Percentiles rank a stretch among this genome's conserved stretches.
These are phyloP conservation scores for Coniferiporia sulphurascens DNA, from an alignment of 1,284 basidiomycete species.

Conservation along the genomic window DNA sequence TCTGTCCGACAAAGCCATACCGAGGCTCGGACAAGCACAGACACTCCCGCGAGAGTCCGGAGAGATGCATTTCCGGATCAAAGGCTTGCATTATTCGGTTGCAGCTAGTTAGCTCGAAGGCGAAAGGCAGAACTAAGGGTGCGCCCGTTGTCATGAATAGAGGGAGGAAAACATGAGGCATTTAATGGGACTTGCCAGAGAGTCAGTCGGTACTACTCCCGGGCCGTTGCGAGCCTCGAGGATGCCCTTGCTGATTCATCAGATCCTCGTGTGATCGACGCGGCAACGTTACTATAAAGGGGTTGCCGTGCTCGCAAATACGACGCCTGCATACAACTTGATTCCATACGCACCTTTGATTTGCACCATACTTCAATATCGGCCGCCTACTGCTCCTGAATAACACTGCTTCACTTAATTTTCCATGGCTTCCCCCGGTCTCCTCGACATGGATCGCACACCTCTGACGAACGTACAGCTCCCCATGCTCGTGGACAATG, in stretches of 20 bases:
- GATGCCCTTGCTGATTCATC: neutral
- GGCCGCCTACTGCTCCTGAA: no score
- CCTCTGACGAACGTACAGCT: neutral
- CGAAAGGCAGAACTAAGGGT: neutral
- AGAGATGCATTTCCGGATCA: neutral
- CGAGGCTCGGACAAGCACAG: neutral
- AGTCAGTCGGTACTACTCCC: no score
- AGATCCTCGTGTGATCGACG: neutral
- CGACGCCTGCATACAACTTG: no score
- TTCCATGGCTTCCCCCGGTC: neutral
- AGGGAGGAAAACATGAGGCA: neutral
- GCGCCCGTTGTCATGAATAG: neutral
- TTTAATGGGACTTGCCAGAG: neutral
- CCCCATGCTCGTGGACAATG: neutral
- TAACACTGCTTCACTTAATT: neutral
- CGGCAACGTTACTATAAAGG: neutral
- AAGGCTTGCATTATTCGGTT: neutral
- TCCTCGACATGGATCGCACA: neutral
- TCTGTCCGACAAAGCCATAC: neutral
- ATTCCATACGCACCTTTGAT: neutral
- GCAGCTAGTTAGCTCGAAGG: neutral
- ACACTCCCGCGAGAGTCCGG: neutral
- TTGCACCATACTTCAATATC: neutral
- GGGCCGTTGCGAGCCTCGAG: neutral
- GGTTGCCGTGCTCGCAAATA: neutral